Conservation (phyloP, 768 basidiomycete species). For the Antrodiella citrinella region DNA sequence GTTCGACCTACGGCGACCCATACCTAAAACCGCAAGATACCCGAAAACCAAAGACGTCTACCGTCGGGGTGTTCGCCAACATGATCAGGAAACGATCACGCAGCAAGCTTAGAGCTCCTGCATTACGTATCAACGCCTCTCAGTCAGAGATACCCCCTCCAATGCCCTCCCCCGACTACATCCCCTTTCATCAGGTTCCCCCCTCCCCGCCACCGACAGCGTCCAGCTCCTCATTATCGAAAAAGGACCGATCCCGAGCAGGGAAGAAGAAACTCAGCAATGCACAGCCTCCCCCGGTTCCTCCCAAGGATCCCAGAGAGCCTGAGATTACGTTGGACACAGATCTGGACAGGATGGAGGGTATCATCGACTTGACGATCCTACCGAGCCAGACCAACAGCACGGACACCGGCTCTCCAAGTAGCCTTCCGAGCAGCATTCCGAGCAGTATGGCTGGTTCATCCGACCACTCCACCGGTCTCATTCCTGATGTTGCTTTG, state of each 20-base stretch:
- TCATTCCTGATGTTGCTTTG: conserved; percentile 21
- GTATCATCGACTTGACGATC: conserved; percentile 54
- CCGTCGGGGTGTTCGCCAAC: conserved; percentile 30
- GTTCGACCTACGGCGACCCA: conserved; percentile 16
- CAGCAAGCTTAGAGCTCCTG: conserved; percentile 29
- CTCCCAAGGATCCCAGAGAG: conserved; percentile 22
- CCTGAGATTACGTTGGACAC: conserved; percentile 49
- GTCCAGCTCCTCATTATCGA: conserved; percentile 9
- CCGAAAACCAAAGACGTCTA: conserved; percentile 43
- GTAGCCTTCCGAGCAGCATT: too few relatives aligned
- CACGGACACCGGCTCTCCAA: conserved; percentile 19
- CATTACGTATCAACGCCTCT: conserved; percentile 21
- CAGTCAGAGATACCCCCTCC: conserved; percentile 24
- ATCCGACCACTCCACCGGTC: conserved; percentile 17
- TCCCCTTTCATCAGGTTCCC: conserved; percentile 6
- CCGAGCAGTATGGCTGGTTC: conserved; percentile 37
- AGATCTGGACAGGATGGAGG: conserved; percentile 72
- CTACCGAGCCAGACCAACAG: conserved; percentile 8
- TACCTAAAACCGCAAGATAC: conserved; percentile 24
- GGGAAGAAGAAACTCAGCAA: conserved; percentile 24
- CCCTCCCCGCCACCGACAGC: conserved; percentile 20
- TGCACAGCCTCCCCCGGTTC: conserved; percentile 22
- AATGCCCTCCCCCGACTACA: conserved; percentile 14
- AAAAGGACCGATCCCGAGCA: conserved; percentile 20
- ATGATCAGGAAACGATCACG: conserved; percentile 34